Evolutionary conservation across 345 rosid species (phyloP), one percentile per base, ranked within the genome.

Genomic region (Balakata baccata): DNA sequence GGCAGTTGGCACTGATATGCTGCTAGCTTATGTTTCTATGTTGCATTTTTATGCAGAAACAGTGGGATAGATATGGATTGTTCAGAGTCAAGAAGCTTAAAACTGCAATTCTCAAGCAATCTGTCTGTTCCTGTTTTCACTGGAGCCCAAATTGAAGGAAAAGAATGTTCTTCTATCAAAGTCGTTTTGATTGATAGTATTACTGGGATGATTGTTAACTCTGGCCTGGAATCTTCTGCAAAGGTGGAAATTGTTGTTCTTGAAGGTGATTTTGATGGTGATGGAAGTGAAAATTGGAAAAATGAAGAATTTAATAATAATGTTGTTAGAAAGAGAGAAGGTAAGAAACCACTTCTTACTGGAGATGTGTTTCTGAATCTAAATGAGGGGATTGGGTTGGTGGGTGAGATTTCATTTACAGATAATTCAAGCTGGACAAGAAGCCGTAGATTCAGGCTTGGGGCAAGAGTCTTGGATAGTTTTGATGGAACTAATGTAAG

Each of bases 361-460:
- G 99, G 99, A 82, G 97, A 89, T 70, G 84, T 84, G 23, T 64
- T 86, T 84, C 76, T 86, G 60, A 83, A 86, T 81, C 94, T 95
- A 66, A 80, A 83, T 34, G 91, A 89, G 54, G 99, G 99, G 29
- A 71, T 87, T 29, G 86, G 91, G 52, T 76, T 73, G 29, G 81
- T 86, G 75, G 87, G 88, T 77, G 99, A 92, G 72, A 81, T 95
- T 79, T 85, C 97, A 34, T 91, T 95, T 75, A 86, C 98, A n/a
- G 99, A 95, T 85, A 95, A 95, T 84, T 95, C 99, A 75, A 92
- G 99, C 87, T 95, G 99, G 98, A 95, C 99, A 49, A 91, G 99
- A 78, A 95, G 99, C 86, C 92, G 99, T 65, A 89, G 87, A 74
- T 95, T 95, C 87, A 89, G 94, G 75, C 86, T 95, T 71, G 99